Evolutionary conservation across 176 grass and related monocot genomes (phyloP), one percentile per base, ranked within the genome.

Genomic region (Ensete glaucum): DNA sequence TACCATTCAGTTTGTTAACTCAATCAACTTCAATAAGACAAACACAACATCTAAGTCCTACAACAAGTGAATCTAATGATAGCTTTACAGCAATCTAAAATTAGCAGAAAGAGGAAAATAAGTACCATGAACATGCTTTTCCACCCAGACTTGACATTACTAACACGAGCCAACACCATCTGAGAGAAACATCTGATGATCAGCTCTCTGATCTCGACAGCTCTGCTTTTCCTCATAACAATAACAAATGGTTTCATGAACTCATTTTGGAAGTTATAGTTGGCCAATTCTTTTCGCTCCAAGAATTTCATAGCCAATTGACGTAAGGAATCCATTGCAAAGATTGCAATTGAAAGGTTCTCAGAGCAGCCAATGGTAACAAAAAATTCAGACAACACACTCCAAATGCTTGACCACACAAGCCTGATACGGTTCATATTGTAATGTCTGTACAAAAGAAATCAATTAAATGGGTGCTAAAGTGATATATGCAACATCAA

Each of bases 231-330:
- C 69, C 96, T 85, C 96, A 99, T 99, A 56, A 99, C 96, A 85
- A 95, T 82, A 84, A 99, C 88, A 89, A 99, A 99, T 85, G 95
- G 95, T 77, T 99, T 99, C 95, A 99, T 91, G 87, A 99, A 99
- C 82, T 94, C 95, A 86, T 99, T 99, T 85, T 99, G 95, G 70
- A 99, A 99, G 91, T 99, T 99, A 76, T 99, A 99, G 80, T 99
- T 99, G 65, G 82, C 86, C 58, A 99, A 63, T 79, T 99, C 95
- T 82, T 94, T 91, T 62, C 90, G 85, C 82, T 99, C 95, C 82
- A 99, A 76, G 71, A 99, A 99, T 55, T 99, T 99, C 91, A 99
- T 99, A 84, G 95, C 76, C n/a, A 99, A 77, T 76, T 99, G 95
- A 51, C 95, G 86, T 79, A 99, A 85, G 13, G 95, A 99, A 77